Base-by-base conservation (phyloP, 2,329 filamentous ascomycete species). In the Xylaria sp. region DNA sequence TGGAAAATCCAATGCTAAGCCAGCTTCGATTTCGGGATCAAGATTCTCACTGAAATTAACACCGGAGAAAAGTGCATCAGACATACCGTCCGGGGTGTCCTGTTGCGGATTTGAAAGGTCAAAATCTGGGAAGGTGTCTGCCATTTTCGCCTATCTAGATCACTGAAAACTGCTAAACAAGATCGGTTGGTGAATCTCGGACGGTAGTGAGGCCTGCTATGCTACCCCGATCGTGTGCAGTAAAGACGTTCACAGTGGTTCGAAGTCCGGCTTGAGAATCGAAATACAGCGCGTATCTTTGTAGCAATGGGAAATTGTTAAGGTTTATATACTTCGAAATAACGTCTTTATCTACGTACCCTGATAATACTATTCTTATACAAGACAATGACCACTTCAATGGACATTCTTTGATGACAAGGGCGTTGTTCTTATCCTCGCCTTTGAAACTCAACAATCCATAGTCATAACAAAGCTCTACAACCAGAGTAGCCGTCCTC, bases 171-270 rank as follows among this genome's bases (percentile, higher is more conserved):
- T 42, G n/a, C 58, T 58, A n/a, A 17, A 53, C 38, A 44, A 39
- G 11, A 56, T 50, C 20, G 49, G 20, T 29, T 49, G 44, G 39
- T 20, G 44, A 57, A 15, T 47, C 22, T 38, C 4, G 25, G 25
- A 57, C 44, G 22, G 45, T 54, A 63, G 59, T 42, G 33, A 65
- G 22, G 20, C 51, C 39, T 49, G 57, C 65, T 65, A 25, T 31
- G 29, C 61, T 53, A 62, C 56, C 20, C 31, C 25, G n/a, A 62
- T 53, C 33, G 15, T 44, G 49, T 59, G 51, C 27, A 65, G 38
- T 29, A 27, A 58, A 57, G 22, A 39, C 38, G 25, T 31, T 31
- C 4, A 15, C 1, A 42, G 25, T 27, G 42, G 31, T 53, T 29
- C 38, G 33, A 29, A 11, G 15, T 44, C 33, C 61, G 49, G 20